These are phyloP conservation scores for Dactylellina sp. DNA, from an alignment of 2,329 filamentous ascomycete species.

Conservation along the genomic window DNA sequence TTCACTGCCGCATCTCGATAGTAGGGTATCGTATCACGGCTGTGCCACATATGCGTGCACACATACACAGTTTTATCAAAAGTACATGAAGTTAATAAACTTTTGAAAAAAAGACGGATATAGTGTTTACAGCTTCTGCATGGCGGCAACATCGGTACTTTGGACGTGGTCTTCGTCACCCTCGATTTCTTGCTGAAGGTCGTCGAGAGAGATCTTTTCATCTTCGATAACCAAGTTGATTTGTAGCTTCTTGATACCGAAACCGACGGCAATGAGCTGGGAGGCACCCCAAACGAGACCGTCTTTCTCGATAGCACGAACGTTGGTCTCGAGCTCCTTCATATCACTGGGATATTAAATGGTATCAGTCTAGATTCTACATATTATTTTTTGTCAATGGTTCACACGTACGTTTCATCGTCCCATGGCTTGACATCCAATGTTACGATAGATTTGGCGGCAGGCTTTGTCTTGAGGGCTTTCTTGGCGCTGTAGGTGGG, in stretches of 20 bases:
- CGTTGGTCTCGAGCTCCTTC: constrained; percentile 80
- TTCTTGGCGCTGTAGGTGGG: constrained; percentile 90
- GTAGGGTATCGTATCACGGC: constrained; percentile 1
- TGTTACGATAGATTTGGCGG: constrained; percentile 95
- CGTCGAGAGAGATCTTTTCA: constrained; percentile 88
- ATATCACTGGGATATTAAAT: constrained; percentile 80
- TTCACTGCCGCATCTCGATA: not conserved
- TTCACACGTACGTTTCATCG: constrained; percentile 68
- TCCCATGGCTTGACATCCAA: constrained; percentile 99
- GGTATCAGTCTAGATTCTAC: constrained; percentile 1
- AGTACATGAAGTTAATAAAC: not conserved
- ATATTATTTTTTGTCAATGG: not conserved
- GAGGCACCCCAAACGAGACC: constrained; percentile 96
- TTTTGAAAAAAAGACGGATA: not conserved
- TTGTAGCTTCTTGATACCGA: constrained; percentile 99
- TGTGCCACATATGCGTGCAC: no score
- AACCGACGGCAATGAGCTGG: constrained; percentile 86
- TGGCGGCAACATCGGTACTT: constrained; percentile 85
- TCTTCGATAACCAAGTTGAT: constrained; percentile 98
- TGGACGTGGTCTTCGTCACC: constrained; percentile 95
- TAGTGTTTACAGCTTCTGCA: constrained; percentile 84
- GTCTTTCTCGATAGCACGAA: constrained; percentile 87
- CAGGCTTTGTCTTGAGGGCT: constrained; percentile 88
- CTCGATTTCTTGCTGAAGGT: constrained; percentile 86
- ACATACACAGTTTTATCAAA: not conserved